Percentiles rank a stretch among this genome's conserved stretches.
These are phyloP conservation scores for Bertia moriformis DNA, from an alignment of 2,329 filamentous ascomycete species.

Conservation along the genomic window DNA sequence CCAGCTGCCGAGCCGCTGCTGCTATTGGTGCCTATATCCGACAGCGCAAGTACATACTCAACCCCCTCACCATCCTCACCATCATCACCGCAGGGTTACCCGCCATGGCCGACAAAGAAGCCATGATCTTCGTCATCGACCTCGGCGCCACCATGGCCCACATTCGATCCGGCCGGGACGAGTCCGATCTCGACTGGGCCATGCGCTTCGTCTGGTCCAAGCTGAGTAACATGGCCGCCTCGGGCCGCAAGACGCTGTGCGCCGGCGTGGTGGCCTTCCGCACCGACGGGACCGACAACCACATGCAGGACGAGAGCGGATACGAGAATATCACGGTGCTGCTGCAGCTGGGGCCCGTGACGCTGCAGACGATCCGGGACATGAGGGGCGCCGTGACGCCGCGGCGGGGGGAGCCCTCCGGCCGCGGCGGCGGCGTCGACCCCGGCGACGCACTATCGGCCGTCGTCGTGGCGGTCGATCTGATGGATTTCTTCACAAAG, in stretches of 20 bases:
- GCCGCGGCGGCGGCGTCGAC: constrained; percentile 45
- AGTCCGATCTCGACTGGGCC: constrained; percentile 76
- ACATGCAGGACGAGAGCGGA: constrained; percentile 48
- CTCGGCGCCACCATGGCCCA: constrained; percentile 73
- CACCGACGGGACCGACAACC: constrained; percentile 63
- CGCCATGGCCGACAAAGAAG: constrained; percentile 82
- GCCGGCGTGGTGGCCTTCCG: constrained; percentile 72
- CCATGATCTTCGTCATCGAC: constrained; percentile 82
- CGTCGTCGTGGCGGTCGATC: constrained; percentile 69
- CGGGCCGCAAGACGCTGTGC: constrained; percentile 56
- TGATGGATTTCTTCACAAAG: constrained; percentile 70
- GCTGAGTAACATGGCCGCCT: constrained; percentile 56
- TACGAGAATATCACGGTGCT: constrained; percentile 75
- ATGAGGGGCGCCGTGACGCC: constrained; percentile 51
- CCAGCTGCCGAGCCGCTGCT: constrained; percentile 2
- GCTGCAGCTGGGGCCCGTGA: constrained; percentile 46
- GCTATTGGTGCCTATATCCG: constrained; percentile 4
- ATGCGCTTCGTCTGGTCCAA: constrained; percentile 94
- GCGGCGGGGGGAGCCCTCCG: too few relatives aligned
- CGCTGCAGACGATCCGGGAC: constrained; percentile 53
- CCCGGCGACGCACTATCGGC: constrained; percentile 77
- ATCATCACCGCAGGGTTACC: too few relatives aligned
- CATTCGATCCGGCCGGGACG: constrained; percentile 51
- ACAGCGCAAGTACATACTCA: neutral
- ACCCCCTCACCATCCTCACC: neutral